phyloP scores from a whole-genome alignment of 202 grass and related monocot genomes.

The Zoysia matrella region DNA sequence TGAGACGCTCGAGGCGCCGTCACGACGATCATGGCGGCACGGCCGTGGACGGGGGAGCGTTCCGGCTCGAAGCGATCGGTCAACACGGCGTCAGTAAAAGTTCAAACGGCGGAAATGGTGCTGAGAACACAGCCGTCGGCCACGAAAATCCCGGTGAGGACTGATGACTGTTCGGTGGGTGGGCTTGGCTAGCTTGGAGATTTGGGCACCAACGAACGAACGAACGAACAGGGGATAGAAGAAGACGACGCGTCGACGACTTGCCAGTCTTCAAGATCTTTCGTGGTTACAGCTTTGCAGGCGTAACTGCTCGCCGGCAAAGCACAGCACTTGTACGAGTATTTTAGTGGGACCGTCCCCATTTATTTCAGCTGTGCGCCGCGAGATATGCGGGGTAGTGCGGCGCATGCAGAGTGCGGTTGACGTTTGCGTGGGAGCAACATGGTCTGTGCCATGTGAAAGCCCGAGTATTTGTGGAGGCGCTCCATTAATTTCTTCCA shows the following conservation, averaged over 20 bases:
- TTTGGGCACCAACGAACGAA: constrained; percentile 1
- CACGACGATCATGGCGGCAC: constrained; percentile 1
- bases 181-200: constrained; percentile 6
- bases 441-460: constrained; percentile 6
- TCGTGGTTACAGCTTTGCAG: neutral
- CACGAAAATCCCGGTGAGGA: neutral
- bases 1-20: constrained; percentile 1
- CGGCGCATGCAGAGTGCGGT: constrained; percentile 10
- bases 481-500: neutral
- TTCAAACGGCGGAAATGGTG: neutral
- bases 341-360: neutral
- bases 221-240: neutral
- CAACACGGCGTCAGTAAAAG: constrained; percentile 15
- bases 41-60: neutral
- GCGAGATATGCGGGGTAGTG: neutral
- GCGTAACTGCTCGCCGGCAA: neutral
- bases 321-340: neutral
- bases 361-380: neutral
- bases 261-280: neutral
- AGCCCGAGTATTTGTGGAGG: neutral
- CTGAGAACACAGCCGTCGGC: neutral
- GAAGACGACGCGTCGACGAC: neutral
- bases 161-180: neutral
- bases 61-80: neutral
- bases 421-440: constrained; percentile 12